A percentile compares a stretch with the other conserved stretches of the same genome.
These are phyloP conservation scores for Ganoderma boninense DNA, from an alignment of 1,284 basidiomycete genomes.

Conservation along the genomic window DNA sequence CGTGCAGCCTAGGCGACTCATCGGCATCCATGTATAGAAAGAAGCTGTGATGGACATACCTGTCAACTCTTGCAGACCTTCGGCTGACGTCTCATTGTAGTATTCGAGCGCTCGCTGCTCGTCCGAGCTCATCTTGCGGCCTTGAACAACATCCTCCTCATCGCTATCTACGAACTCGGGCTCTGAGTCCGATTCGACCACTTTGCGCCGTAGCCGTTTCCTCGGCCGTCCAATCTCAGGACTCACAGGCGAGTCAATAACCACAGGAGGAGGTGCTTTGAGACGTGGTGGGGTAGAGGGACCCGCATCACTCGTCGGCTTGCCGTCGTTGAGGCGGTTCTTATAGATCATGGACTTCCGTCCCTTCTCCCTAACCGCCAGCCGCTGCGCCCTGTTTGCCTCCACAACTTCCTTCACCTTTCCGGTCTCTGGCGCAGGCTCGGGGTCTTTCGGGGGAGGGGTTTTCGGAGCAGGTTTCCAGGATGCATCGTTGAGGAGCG, in stretches of 20 bases:
- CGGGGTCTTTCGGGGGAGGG: conserved; percentile 38
- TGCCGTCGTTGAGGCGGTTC: conserved; percentile 59
- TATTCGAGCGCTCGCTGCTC: conserved; percentile 76
- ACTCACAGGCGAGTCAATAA: conserved; percentile 41
- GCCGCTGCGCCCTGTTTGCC: conserved; percentile 67
- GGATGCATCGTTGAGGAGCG: conserved; percentile 60
- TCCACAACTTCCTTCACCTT: conserved; percentile 76
- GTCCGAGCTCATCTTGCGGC: conserved; percentile 35
- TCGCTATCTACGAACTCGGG: conserved; percentile 49
- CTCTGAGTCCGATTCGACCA: conserved; percentile 77
- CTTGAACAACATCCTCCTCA: conserved; percentile 36
- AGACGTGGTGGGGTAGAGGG: conserved; percentile 27
- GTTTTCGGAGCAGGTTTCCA: conserved; percentile 54
- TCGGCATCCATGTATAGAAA: conserved; percentile 18
- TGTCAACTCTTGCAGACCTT: conserved; percentile 88
- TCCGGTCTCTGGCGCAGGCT: conserved; percentile 53
- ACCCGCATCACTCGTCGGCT: conserved; percentile 27
- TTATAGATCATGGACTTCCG: conserved; percentile 82
- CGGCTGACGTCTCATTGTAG: conserved; percentile 82
- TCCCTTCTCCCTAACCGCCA: conserved; percentile 72
- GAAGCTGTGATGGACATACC: conserved; percentile 59
- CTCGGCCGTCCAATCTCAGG: conserved; percentile 50
- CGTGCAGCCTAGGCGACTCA: conserved; percentile 73
- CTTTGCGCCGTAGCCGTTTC: conserved; percentile 63
- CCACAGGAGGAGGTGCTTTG: conserved; percentile 31